Base-by-base conservation (phyloP, 495 filamentous ascomycete species). In the Lepidopterella palustris region DNA sequence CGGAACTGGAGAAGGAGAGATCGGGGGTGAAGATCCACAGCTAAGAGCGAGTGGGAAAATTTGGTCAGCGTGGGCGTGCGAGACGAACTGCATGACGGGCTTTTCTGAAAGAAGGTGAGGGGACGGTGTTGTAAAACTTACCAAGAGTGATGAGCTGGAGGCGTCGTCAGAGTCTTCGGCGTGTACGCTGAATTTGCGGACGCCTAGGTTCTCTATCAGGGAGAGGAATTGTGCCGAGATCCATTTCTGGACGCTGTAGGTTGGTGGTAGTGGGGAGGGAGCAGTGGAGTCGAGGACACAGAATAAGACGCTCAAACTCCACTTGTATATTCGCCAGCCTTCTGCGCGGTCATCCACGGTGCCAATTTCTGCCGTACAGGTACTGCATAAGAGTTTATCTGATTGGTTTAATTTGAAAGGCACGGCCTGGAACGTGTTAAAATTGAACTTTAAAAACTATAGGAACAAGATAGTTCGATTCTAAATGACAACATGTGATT, bases 1-100 rank as follows among this genome's bases (percentile, higher is more conserved):
- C 40, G n/a, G 72, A 74, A n/a, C 64, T 68, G 0, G 71, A 71
- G 54, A 73, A 62, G 9, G 45, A 62, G 11, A 74, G 55, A 45
- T 71, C 66, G 15, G 71, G 68, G 5, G 71, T 66, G 57, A 74
- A 73, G 32, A 72, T 45, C 71, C 70, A 73, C 18, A 73, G 54
- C 32, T 40, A 11, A 4, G n/a, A 32, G 1, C 20, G 21, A 21
- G 11, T 29, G n/a, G 15, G 31, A 35, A n/a, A n/a, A n/a, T n/a
- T n/a, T n/a, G n/a, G n/a, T n/a, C n/a, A n/a, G n/a, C n/a, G n/a
- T n/a, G n/a, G n/a, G n/a, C n/a, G n/a, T n/a, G n/a, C n/a, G n/a
- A n/a, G n/a, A n/a, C n/a, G n/a, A n/a, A n/a, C n/a, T n/a, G n/a
- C n/a, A n/a, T n/a, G n/a, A n/a, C n/a, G n/a, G n/a, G n/a, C n/a